Percentiles rank a stretch among this genome's conserved stretches.
Conservation (phyloP, 805 yeast species). For the Candida maesae region DNA sequence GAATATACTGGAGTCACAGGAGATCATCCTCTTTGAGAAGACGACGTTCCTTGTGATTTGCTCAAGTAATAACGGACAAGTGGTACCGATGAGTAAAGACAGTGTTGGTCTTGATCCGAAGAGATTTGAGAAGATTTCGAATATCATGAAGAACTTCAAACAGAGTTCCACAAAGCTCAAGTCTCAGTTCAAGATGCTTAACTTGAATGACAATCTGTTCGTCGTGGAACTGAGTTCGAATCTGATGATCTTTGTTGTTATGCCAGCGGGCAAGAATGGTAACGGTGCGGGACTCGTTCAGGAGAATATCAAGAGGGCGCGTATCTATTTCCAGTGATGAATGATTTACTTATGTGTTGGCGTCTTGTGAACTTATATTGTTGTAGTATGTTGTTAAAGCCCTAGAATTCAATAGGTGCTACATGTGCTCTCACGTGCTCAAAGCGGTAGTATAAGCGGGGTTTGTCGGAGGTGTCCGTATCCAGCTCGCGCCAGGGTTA, state of each 20-base stretch:
- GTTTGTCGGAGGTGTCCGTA: too few relatives aligned
- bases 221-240: conserved; percentile 57
- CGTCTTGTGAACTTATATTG: too few relatives aligned
- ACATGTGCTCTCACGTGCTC: too few relatives aligned
- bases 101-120: conserved; percentile 65
- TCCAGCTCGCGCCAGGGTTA: too few relatives aligned
- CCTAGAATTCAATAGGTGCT: too few relatives aligned
- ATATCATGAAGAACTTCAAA: conserved; percentile 89
- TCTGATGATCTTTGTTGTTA: conserved; percentile 57
- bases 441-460: too few relatives aligned
- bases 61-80: conserved; percentile 31
- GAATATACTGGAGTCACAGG: conserved; percentile 74
- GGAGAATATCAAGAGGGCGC: conserved; percentile 55
- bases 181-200: conserved; percentile 74
- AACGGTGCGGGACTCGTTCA: conserved; percentile 43
- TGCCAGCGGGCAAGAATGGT: conserved; percentile 36
- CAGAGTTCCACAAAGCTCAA: conserved; percentile 87
- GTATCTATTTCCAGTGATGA: conserved; percentile 44
- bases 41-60: conserved; percentile 76
- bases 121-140: conserved; percentile 89
- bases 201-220: conserved; percentile 55
- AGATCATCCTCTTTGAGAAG: conserved; percentile 86
- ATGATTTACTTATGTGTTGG: too few relatives aligned
- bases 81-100: conserved; percentile 11
- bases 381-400: too few relatives aligned